Conservation (phyloP, 257 asterid species). For the Craterostigma plantagineum region DNA sequence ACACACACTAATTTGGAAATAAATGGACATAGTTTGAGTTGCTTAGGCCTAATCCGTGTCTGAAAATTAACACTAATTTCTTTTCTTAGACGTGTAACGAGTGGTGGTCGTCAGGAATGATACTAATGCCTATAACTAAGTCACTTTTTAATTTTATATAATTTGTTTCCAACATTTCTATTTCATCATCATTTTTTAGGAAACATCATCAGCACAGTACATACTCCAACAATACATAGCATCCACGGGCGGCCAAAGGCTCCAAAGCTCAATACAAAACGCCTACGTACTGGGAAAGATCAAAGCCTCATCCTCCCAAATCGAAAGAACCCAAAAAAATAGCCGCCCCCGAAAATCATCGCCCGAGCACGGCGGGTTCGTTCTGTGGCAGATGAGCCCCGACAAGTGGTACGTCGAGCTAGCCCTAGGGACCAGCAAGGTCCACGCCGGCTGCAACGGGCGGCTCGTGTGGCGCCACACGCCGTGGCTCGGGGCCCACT, state of each 20-base stretch:
- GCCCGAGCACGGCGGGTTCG: conserved; percentile 4
- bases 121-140: too few species aligned
- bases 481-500: conserved; percentile 2
- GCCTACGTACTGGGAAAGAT: conserved; percentile 5
- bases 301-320: background rate
- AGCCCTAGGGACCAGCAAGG: conserved; percentile 2
- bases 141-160: too few species aligned
- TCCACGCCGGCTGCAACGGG: conserved; percentile 7
- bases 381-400: conserved; percentile 3
- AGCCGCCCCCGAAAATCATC: background rate
- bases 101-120: too few species aligned
- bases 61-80: too few species aligned
- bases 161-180: too few species aligned
- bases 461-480: conserved; percentile 5
- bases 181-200: too few species aligned
- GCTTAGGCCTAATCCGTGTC: too few species aligned
- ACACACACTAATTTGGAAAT: too few species aligned
- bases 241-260: conserved; percentile 1
- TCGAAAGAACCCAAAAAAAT: background rate
- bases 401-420: conserved; percentile 5
- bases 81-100: too few species aligned
- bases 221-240: conserved; percentile 4
- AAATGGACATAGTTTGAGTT: too few species aligned
- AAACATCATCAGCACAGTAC: conserved; percentile 3
- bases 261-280: background rate